Conservation (phyloP, 768 basidiomycete species). For the Collybia sp. region DNA sequence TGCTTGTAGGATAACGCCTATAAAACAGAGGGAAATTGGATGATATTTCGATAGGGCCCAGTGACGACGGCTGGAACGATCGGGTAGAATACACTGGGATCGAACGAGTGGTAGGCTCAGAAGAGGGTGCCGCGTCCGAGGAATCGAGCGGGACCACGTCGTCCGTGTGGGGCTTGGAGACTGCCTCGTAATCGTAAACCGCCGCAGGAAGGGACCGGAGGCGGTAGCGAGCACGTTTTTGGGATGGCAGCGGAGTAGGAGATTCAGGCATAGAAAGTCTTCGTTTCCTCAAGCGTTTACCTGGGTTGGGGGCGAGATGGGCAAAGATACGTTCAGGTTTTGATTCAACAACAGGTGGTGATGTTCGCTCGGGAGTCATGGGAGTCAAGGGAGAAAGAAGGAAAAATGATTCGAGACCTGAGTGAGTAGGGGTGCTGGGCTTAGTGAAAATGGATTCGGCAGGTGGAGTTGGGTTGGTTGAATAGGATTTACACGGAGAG, state of each 20-base stretch:
- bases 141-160: neutral
- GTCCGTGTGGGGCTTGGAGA: neutral
- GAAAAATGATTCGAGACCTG: too few species aligned
- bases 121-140: neutral
- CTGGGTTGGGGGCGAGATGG: neutral
- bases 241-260: constrained; percentile 2
- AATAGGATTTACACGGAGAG: too few species aligned
- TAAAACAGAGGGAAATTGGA: constrained; percentile 60
- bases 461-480: too few species aligned
- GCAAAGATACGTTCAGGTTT: too few species aligned
- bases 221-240: constrained; percentile 1
- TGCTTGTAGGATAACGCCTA: constrained; percentile 62
- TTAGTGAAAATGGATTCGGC: too few species aligned
- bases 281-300: neutral
- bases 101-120: neutral
- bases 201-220: neutral
- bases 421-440: too few species aligned
- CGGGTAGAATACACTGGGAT: neutral
- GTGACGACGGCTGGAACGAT: constrained; percentile 40
- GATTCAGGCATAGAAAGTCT: constrained; percentile 1
- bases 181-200: too few species aligned
- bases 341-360: too few species aligned
- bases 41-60: constrained; percentile 33
- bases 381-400: too few species aligned
- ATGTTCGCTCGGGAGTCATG: too few species aligned